Percentiles rank a stretch among this genome's conserved stretches.
Conservation (phyloP, 2,329 filamentous ascomycete genomes). For the Lachnellula occidentalis region DNA sequence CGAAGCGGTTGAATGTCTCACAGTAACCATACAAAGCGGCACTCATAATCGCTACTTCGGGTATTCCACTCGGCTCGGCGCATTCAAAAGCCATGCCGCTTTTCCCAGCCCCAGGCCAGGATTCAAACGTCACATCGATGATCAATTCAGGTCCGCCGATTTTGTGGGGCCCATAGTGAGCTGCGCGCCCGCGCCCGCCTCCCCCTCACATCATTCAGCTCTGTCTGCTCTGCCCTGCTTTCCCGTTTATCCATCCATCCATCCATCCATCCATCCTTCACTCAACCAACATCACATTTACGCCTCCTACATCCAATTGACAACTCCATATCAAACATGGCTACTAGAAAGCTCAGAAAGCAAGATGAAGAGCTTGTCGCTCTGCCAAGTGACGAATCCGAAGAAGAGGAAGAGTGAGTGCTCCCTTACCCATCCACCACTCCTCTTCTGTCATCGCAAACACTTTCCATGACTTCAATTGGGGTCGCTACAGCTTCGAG, state of each 20-base stretch:
- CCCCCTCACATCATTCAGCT: background rate
- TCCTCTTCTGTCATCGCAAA: background rate
- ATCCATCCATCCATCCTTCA: background rate
- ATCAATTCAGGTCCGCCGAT: too few relatives aligned
- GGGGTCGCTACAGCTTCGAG: slow-evolving; percentile 7
- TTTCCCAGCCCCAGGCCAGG: background rate
- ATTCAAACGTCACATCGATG: background rate
- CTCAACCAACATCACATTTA: background rate
- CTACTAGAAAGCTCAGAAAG: slow-evolving; percentile 27
- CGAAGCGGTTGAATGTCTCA: too few relatives aligned
- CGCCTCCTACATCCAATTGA: background rate
- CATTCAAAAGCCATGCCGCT: background rate
- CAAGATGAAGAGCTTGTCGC: slow-evolving; percentile 29
- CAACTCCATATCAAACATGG: slow-evolving; percentile 7
- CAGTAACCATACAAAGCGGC: too few relatives aligned
- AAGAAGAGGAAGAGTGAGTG: slow-evolving; percentile 30
- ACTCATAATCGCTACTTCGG: too few relatives aligned
- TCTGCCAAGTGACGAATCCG: slow-evolving; percentile 26
- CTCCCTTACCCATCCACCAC: background rate
- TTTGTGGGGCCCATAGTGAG: background rate
- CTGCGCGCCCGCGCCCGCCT: background rate
- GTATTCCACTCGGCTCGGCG: too few relatives aligned
- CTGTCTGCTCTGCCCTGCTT: background rate
- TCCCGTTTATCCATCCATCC: background rate
- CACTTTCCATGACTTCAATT: slow-evolving; percentile 5